Percentiles rank a stretch among this genome's conserved stretches.
phyloP scores from a whole-genome alignment of 2,329 filamentous ascomycete genomes.

The Emericellopsis cladophorae region DNA sequence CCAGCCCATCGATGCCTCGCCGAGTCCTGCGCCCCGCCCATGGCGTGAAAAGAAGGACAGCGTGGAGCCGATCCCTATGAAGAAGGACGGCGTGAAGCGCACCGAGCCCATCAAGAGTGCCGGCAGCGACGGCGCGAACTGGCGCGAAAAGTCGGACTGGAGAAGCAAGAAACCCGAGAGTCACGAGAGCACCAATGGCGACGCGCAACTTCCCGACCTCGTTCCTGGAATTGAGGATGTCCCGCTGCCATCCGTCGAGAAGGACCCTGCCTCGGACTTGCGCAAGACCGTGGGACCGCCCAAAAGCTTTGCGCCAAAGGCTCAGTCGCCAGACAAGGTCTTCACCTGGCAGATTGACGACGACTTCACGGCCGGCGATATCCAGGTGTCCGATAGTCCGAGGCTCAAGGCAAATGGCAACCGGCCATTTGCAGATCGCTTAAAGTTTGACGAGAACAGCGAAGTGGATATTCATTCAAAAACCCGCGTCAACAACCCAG shows the following conservation, averaged over 20 bases:
- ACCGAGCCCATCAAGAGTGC: conserved; percentile 1
- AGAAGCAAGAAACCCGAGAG: background rate
- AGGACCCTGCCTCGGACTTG: background rate
- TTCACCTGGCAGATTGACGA: conserved; percentile 43
- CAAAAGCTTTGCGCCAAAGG: background rate
- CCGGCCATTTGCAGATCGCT: conserved; percentile 20
- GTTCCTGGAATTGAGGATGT: conserved; percentile 24
- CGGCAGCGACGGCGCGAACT: background rate
- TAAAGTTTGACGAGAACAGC: conserved; percentile 16
- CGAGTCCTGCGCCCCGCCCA: conserved; percentile 35
- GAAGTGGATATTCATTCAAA: conserved; percentile 15
- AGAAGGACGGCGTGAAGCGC: background rate
- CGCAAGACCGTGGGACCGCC: background rate
- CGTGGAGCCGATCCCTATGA: conserved; percentile 11
- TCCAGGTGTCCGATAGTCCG: conserved; percentile 44
- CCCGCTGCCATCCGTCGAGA: conserved; percentile 20
- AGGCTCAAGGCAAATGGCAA: conserved; percentile 25
- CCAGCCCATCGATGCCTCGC: conserved; percentile 27
- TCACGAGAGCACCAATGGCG: conserved; percentile 4
- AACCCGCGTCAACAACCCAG: conserved; percentile 13
- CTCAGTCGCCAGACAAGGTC: conserved; percentile 33
- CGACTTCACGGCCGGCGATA: conserved; percentile 43
- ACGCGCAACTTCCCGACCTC: conserved; percentile 20
- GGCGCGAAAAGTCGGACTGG: background rate
- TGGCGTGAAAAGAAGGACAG: conserved; percentile 22